phyloP scores from a whole-genome alignment of 2,329 filamentous ascomycete species.

The Talaromyces sp. region DNA sequence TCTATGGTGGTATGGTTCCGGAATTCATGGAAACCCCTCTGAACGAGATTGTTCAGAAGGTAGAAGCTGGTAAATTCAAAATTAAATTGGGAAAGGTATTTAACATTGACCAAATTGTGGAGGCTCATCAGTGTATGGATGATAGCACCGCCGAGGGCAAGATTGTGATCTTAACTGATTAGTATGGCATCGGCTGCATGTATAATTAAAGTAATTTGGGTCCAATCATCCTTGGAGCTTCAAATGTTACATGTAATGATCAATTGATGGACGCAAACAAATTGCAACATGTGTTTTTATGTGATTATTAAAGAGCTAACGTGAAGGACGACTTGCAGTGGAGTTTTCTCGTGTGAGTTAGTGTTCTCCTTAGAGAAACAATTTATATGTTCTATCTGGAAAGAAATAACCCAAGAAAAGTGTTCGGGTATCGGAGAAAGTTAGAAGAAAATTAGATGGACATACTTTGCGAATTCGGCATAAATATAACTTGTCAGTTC shows the following conservation, averaged over 20 bases:
- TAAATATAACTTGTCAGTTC: not conserved
- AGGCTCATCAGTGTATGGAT: conserved; percentile 43
- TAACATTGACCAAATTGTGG: conserved; percentile 39
- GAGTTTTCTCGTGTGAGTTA: too few relatives aligned
- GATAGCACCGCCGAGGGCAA: conserved; percentile 40
- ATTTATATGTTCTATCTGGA: too few relatives aligned
- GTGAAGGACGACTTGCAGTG: too few relatives aligned
- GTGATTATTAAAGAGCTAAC: too few relatives aligned
- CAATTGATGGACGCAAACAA: too few relatives aligned
- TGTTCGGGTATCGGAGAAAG: not conserved
- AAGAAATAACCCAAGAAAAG: too few relatives aligned
- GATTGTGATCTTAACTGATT: conserved; percentile 33
- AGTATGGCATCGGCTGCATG: not conserved
- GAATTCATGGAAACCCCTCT: conserved; percentile 40
- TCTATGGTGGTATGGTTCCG: conserved; percentile 32
- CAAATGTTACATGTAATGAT: too few relatives aligned
- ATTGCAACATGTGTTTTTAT: too few relatives aligned
- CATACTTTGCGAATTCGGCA: not conserved
- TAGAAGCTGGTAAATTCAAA: conserved; percentile 34
- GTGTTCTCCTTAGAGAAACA: too few relatives aligned
- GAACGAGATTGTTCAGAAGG: conserved; percentile 31
- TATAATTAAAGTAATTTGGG: too few relatives aligned
- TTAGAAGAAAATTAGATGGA: not conserved
- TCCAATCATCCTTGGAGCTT: too few relatives aligned
- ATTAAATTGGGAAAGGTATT: conserved; percentile 39